Percentiles rank a stretch among this genome's conserved stretches.
phyloP scores from a whole-genome alignment of 2,329 filamentous ascomycete genomes.

The Tolypocladium pustulatum region DNA sequence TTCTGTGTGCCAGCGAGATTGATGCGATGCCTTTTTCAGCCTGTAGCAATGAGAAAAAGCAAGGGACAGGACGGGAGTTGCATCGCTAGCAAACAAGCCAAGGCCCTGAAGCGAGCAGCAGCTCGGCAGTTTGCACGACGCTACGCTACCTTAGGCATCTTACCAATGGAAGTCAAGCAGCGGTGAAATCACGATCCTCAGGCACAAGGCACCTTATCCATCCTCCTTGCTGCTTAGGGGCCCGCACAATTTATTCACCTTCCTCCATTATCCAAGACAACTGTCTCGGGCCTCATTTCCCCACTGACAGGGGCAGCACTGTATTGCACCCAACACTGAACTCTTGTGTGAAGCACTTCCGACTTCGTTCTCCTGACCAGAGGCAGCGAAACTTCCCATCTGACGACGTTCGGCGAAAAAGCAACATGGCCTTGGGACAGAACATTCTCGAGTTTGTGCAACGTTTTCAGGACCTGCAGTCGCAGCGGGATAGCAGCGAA shows the following conservation, averaged over 20 bases:
- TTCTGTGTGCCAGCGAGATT: background rate
- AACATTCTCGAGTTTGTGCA: slow-evolving; percentile 34
- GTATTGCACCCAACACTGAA: background rate
- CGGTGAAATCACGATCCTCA: background rate
- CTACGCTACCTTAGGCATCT: too few species aligned
- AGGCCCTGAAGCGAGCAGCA: background rate
- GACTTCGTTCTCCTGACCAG: background rate
- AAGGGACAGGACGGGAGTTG: background rate
- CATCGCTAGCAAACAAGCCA: background rate
- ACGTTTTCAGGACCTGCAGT: slow-evolving; percentile 33
- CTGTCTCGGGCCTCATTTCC: background rate
- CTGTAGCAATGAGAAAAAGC: background rate
- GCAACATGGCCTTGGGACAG: slow-evolving; percentile 12
- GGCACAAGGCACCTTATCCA: background rate
- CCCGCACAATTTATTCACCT: background rate
- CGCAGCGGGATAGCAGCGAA: slow-evolving; percentile 29
- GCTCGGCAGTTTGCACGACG: background rate
- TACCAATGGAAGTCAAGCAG: background rate
- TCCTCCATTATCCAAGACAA: background rate
- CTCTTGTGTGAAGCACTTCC: background rate
- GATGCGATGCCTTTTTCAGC: background rate
- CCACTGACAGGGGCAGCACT: background rate
- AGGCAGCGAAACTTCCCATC: background rate
- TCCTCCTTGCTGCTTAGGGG: background rate
- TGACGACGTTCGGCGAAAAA: background rate